Evolutionary conservation across 257 asterid genomes (phyloP).

Genomic region (Solanum chaucha): DNA sequence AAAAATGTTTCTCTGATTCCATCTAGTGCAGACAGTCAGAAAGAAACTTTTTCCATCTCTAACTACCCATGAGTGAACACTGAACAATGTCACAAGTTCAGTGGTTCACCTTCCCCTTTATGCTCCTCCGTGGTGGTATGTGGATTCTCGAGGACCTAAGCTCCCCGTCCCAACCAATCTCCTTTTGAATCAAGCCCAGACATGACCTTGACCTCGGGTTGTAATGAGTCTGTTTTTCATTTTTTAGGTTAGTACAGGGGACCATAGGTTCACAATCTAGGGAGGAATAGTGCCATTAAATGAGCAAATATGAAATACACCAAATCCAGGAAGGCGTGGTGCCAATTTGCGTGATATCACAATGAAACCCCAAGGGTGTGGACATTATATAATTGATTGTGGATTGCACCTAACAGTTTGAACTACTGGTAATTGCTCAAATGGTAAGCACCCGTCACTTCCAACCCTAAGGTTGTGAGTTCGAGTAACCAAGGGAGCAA

Average conservation of each 20-base stretch:
- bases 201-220: background rate
- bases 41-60: background rate
- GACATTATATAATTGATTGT: background rate
- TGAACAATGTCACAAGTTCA: background rate
- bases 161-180: background rate
- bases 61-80: background rate
- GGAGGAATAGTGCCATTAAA: background rate
- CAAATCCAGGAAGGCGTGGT: background rate
- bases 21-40: background rate
- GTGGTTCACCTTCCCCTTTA: background rate
- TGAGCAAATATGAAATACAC: background rate
- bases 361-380: background rate
- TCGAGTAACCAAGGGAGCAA: background rate
- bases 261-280: background rate
- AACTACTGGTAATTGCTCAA: background rate
- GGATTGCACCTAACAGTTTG: background rate
- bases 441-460: background rate
- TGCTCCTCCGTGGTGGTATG: background rate
- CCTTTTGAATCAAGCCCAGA: background rate
- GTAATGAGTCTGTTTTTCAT: background rate
- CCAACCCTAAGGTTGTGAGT: background rate
- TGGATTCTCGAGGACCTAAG: background rate
- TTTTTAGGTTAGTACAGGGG: background rate
- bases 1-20: background rate
- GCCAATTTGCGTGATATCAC: background rate